Conservation (phyloP, 75 land plant genomes). For the Pinus tabuliformis region DNA sequence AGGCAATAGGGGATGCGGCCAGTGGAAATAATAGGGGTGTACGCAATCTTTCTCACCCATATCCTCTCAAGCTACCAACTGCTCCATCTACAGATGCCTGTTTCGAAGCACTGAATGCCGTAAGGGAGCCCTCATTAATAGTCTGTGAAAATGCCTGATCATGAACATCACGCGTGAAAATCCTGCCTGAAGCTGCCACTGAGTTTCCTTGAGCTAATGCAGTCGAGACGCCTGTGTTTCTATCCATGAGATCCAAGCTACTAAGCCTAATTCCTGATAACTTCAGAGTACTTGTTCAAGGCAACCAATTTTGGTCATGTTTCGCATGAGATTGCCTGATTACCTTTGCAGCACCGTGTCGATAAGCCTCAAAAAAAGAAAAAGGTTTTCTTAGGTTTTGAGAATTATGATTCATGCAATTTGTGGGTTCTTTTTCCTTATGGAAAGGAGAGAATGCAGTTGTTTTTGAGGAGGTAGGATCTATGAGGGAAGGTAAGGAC, state of each 20-base stretch:
- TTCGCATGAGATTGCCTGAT: background rate
- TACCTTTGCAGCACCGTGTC: no score
- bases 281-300: background rate
- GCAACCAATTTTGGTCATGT: background rate
- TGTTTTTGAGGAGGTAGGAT: no score
- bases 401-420: no score
- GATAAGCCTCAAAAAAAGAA: no score
- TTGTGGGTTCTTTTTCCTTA: no score
- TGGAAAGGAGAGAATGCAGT: no score
- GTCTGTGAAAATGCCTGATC: background rate
- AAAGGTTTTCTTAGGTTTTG: no score
- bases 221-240: background rate
- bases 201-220: background rate
- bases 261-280: background rate
- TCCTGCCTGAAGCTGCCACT: background rate
- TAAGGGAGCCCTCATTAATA: background rate
- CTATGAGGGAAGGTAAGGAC: no score
- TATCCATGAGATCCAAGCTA: background rate
- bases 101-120: background rate
- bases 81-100: background rate
- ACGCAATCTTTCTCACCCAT: background rate
- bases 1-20: no score
- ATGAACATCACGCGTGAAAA: background rate
- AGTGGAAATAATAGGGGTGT: no score
- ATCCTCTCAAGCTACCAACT: background rate